Evolutionary conservation across 2,329 filamentous ascomycete species (phyloP).

Genomic region (Hymenoscyphus infarciens): DNA sequence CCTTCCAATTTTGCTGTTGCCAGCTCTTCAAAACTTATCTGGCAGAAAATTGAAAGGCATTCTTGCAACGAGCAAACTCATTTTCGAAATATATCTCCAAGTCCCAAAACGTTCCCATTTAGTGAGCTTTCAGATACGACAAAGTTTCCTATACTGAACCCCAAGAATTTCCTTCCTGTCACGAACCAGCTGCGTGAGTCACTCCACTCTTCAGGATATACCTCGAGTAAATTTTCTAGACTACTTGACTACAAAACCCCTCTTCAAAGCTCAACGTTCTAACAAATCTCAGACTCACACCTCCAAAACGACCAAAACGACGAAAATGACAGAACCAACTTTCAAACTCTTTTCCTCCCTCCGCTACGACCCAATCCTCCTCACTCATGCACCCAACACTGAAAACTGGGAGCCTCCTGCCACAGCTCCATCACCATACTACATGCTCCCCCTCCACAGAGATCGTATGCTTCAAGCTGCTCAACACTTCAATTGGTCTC

Average conservation of each 20-base stretch:
- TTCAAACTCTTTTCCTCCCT: conserved; percentile 69
- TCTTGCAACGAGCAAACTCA: not conserved
- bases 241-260: no score
- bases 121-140: not conserved
- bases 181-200: not conserved
- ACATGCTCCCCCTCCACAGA: conserved; percentile 75
- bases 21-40: not conserved
- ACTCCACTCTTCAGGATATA: not conserved
- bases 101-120: not conserved
- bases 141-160: not conserved
- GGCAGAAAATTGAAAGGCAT: not conserved
- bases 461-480: conserved; percentile 71
- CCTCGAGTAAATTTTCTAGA: not conserved
- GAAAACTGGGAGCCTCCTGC: conserved; percentile 42
- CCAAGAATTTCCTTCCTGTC: not conserved
- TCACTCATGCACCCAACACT: conserved; percentile 29
- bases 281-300: not conserved
- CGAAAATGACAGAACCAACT: conserved; percentile 25
- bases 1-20: no score
- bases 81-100: not conserved
- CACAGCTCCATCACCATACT: conserved; percentile 57
- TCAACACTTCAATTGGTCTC: conserved; percentile 51
- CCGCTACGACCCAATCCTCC: conserved; percentile 63
- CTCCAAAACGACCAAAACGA: not conserved
- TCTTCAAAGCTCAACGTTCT: not conserved